A percentile compares a stretch with the other conserved stretches of the same genome.
Conservation (phyloP, 148 eudicot species). For the Pharnaceum exiguum region DNA sequence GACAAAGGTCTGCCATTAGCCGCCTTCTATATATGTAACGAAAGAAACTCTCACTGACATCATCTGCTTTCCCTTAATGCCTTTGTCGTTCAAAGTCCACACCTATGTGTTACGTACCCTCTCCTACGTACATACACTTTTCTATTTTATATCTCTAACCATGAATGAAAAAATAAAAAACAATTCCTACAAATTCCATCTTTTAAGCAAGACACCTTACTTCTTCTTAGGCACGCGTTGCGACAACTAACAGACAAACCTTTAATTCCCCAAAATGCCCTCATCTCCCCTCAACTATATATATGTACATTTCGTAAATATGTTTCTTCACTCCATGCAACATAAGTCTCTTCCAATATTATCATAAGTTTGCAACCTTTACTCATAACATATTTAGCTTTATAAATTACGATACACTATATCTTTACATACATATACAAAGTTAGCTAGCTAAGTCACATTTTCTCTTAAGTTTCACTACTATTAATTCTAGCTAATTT, state of each 20-base stretch:
- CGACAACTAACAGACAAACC: constrained; percentile 36
- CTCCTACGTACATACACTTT: background rate
- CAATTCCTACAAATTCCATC: background rate
- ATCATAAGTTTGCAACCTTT: background rate
- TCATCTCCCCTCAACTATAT: background rate
- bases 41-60: constrained; percentile 20
- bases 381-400: background rate
- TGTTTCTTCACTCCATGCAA: background rate
- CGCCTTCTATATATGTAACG: constrained; percentile 25
- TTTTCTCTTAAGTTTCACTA: too few relatives aligned
- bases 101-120: background rate
- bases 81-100: constrained; percentile 8
- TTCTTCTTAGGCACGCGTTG: constrained; percentile 34
- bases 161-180: too few relatives aligned
- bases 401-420: too few relatives aligned
- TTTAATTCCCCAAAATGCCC: constrained; percentile 15
- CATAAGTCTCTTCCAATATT: too few relatives aligned
- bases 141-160: too few relatives aligned
- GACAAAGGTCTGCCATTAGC: constrained; percentile 25
- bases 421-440: too few relatives aligned
- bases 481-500: background rate
- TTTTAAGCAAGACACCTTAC: background rate
- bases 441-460: too few relatives aligned
- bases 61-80: background rate
- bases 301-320: background rate